A percentile compares a stretch with the other conserved stretches of the same genome.
Conservation (phyloP, 768 basidiomycete species). For the Clitopilus hobsonii region DNA sequence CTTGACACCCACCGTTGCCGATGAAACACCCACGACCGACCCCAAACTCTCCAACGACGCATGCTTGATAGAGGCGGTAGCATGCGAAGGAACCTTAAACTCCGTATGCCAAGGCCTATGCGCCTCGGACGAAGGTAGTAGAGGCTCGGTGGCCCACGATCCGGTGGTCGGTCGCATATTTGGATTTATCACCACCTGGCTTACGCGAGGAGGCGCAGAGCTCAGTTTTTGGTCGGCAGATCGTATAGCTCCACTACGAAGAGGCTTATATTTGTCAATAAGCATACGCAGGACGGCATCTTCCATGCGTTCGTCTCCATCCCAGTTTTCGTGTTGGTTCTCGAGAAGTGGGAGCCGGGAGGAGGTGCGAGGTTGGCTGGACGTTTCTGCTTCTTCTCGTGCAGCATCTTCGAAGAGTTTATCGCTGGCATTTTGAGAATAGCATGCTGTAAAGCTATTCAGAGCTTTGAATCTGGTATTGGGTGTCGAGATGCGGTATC, state of each 20-base stretch:
- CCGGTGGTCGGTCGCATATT: conserved; percentile 15
- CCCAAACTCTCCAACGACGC: conserved; percentile 35
- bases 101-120: conserved; percentile 71
- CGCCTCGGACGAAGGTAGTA: conserved; percentile 49
- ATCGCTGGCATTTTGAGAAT: conserved; percentile 34
- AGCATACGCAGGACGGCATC: conserved; percentile 81
- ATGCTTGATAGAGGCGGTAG: conserved; percentile 44
- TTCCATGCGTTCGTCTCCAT: conserved; percentile 65
- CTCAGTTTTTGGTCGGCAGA: conserved; percentile 67
- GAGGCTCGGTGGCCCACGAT: conserved; percentile 45
- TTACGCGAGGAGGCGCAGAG: conserved; percentile 37
- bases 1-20: not conserved
- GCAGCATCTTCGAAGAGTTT: conserved; percentile 67
- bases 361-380: conserved; percentile 7
- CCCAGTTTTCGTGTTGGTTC: conserved; percentile 64
- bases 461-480: too few relatives aligned
- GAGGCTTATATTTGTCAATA: conserved; percentile 81
- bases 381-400: conserved; percentile 40
- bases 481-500: too few relatives aligned
- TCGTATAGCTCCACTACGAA: conserved; percentile 47
- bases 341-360: conserved; percentile 25
- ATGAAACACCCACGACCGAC: not conserved
- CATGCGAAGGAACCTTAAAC: conserved; percentile 58
- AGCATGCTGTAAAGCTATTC: not conserved
- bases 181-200: conserved; percentile 8